A percentile compares a stretch with the other conserved stretches of the same genome.
Conservation (phyloP, 805 yeast species). For the Candida insectorum region DNA sequence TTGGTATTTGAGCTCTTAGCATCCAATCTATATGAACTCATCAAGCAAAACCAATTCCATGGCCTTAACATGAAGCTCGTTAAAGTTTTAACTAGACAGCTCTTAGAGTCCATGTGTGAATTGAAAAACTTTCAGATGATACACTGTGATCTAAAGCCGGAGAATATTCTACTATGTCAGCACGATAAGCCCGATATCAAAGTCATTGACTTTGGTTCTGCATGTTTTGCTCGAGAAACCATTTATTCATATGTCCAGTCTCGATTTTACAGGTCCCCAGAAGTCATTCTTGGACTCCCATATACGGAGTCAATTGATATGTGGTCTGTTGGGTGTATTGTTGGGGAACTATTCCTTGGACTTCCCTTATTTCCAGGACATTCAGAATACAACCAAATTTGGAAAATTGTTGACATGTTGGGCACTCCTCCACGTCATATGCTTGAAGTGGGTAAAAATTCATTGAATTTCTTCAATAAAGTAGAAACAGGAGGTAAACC, state of each 20-base stretch:
- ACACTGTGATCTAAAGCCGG: conserved; percentile 97
- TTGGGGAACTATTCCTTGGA: conserved; percentile 87
- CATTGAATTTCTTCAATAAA: conserved; percentile 64
- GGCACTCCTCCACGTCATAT: conserved; percentile 93
- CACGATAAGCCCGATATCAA: conserved; percentile 84
- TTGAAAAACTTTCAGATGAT: conserved; percentile 81
- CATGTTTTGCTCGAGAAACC: conserved; percentile 88
- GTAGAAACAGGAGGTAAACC: conserved; percentile 22
- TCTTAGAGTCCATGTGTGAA: conserved; percentile 75
- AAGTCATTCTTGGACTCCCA: conserved; percentile 86
- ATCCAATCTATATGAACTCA: conserved; percentile 82
- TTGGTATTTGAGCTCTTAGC: conserved; percentile 87
- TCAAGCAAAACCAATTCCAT: conserved; percentile 89
- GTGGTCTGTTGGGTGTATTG: conserved; percentile 96
- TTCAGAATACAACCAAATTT: conserved; percentile 87
- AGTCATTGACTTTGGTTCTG: conserved; percentile 93
- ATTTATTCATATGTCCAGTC: conserved; percentile 90
- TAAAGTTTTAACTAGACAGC: conserved; percentile 71
- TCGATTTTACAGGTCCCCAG: conserved; percentile 91
- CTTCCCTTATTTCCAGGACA: conserved; percentile 93
- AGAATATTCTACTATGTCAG: conserved; percentile 76
- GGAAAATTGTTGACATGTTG: conserved; percentile 75
- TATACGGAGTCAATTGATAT: conserved; percentile 92
- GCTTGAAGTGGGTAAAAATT: conserved; percentile 91
- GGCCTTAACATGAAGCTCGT: conserved; percentile 83